phyloP scores from a whole-genome alignment of 2,329 filamentous ascomycete species.

The Arachnomyces sp. region DNA sequence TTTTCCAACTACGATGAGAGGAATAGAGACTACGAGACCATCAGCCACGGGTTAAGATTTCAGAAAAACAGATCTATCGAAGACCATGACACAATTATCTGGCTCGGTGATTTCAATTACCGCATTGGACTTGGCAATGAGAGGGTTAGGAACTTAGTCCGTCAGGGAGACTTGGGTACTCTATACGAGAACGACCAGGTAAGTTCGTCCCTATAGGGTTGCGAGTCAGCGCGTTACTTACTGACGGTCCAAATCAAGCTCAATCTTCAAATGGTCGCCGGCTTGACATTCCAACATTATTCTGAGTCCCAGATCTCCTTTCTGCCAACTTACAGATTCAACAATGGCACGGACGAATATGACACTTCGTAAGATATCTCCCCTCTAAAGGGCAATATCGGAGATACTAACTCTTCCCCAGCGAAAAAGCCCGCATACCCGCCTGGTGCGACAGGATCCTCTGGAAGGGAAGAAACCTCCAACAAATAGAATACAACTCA shows the following conservation, averaged over 20 bases:
- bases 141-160: constrained; percentile 64
- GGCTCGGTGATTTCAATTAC: constrained; percentile 98
- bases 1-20: constrained; percentile 96
- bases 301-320: constrained; percentile 84
- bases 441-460: constrained; percentile 96
- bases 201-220: constrained; percentile 12
- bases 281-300: constrained; percentile 81
- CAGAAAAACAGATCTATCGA: constrained; percentile 85
- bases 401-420: constrained; percentile 33
- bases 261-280: constrained; percentile 93
- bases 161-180: constrained; percentile 62
- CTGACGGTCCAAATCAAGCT: constrained; percentile 54
- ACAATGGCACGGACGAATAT: constrained; percentile 78
- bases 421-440: constrained; percentile 86
- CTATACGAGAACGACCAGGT: constrained; percentile 89
- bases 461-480: constrained; percentile 73
- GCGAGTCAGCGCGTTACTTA: not conserved
- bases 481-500: constrained; percentile 72
- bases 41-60: constrained; percentile 78
- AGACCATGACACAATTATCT: constrained; percentile 84
- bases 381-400: not conserved
- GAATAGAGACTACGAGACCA: constrained; percentile 86
- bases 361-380: constrained; percentile 65
- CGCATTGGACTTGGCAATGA: constrained; percentile 80
- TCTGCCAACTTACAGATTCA: constrained; percentile 90